Percentiles rank a stretch among this genome's conserved stretches.
Evolutionary conservation across 2,329 filamentous ascomycete species (phyloP).

Genomic region (Ustulina deusta): DNA sequence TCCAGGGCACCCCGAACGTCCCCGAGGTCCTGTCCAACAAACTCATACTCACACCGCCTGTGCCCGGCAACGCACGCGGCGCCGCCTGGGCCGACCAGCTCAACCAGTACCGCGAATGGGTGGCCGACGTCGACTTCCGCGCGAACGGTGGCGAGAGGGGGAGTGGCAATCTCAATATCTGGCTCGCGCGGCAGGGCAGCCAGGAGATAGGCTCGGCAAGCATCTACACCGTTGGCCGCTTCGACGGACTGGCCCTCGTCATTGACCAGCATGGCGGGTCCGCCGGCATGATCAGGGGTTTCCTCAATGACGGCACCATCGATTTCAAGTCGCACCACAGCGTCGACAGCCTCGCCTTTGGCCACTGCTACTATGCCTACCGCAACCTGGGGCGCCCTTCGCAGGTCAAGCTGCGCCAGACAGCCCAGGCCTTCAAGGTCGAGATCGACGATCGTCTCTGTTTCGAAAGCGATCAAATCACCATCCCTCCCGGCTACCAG

Average conservation of each 20-base stretch:
- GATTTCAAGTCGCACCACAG: conserved; percentile 82
- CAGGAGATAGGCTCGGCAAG: conserved; percentile 76
- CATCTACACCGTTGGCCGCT: conserved; percentile 85
- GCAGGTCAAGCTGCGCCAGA: conserved; percentile 78
- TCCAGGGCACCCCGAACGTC: conserved; percentile 65
- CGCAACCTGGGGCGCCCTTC: conserved; percentile 90
- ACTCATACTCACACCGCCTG: conserved; percentile 88
- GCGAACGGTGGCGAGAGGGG: conserved; percentile 86
- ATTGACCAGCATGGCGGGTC: conserved; percentile 84
- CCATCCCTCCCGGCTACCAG: conserved; percentile 81
- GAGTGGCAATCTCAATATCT: conserved; percentile 91
- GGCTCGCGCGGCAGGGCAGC: conserved; percentile 81
- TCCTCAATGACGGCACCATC: conserved; percentile 89
- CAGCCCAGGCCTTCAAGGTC: conserved; percentile 75
- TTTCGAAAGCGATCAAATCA: conserved; percentile 85
- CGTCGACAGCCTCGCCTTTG: conserved; percentile 89
- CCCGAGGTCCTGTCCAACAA: conserved; percentile 86
- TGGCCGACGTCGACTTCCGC: conserved; percentile 86
- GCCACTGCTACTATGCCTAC: conserved; percentile 90
- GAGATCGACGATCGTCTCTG: conserved; percentile 83
- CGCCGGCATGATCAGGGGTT: conserved; percentile 86
- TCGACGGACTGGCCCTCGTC: conserved; percentile 90
- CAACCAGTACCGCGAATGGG: conserved; percentile 77
- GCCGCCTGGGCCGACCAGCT: conserved; percentile 80
- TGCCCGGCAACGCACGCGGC: conserved; percentile 85